Base-by-base conservation (phyloP, 2,329 filamentous ascomycete species). In the Talaromyces sp. region DNA sequence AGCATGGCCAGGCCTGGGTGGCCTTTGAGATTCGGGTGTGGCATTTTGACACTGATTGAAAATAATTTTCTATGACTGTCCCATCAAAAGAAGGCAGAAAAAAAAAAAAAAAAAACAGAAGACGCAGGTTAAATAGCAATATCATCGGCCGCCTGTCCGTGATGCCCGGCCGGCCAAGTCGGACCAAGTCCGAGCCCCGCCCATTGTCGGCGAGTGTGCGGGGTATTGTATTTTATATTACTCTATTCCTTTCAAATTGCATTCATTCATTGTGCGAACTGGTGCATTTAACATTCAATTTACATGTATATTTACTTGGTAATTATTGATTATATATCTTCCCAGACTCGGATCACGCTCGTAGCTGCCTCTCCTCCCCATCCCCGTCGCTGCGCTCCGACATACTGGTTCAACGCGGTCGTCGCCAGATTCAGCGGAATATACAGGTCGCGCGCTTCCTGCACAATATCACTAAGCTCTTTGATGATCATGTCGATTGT, bases 1-100 rank as follows among this genome's bases (percentile, higher is more conserved):
- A 87, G 80, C 66, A 87, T 86, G 68, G 77, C 70, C 72, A 84
- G 77, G 61, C 81, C 80, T 69, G 81, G 79, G 71, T 84, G 84
- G 64, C 77, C 63, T 65, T 75, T 68, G 64, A 79, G 71, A 55
- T 75, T 67, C 65, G 74, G 75, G 53, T 71, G 72, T 26, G 61
- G 58, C 74, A 77, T 77, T 43, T 29, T 61, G 31, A 13, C 13
- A 24, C 8, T 5, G 43, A 24, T 2, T 14, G 10, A 13, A 4
- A 21, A 17, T 50, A 9, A 26, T 50, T 26, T 2, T 24, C 7
- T 21, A 50, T 50, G 2, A 7, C 14, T 50, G 8, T 26, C n/a
- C 3, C 8, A 1, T 17, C 26, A 3, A 11, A 38, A 17, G 10
- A 10, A 8, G 32, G 32, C 24, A 21, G 24, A 46, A 46, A 4